Evolutionary conservation across 257 asterid genomes (phyloP), one percentile per base, ranked within the genome.

Genomic region (Verbascum thapsus): DNA sequence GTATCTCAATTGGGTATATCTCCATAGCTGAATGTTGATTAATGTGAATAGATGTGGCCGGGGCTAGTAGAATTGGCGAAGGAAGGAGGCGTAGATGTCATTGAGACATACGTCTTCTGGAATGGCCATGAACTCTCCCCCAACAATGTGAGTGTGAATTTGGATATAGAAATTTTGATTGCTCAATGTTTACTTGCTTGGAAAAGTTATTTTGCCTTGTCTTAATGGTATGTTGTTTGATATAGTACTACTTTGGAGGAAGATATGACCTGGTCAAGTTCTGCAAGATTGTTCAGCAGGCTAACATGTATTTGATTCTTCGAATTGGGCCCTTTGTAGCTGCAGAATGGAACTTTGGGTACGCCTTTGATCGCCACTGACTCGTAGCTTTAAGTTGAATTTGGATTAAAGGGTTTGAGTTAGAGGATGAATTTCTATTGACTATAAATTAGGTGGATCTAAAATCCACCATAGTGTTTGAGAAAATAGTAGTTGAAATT

Each of bases 281-380:
- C 54, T 84, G 92, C 78, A 88, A 91, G 85, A 81, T 84, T 16
- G 96, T 91, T 68, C 88, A 80, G 68, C 76, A 81, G 47, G 79
- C 96, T 34, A 88, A 90, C 64, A 43, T 91, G 92, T 84, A 79
- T 77, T n/a, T 91, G 74, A 80, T 88, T 50, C 96, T 91, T 34
- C 86, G 98, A 3, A 91, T 91, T 41, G 98, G 98, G 26, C 98
- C 98, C 6, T 86, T 88, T 72, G 87, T 88, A 16, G 96, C 96
- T 0, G 98, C 96, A 10, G 98, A 91, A 58, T 91, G 98, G 98
- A 86, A 91, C 71, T 91, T 71, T 59, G 98, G 96, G 98, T 88
- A 72, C 12, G 80, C 26, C 47, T n/a, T 56, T 38, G 8, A 18
- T 49, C 26, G 3, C 12, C 10, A 57, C 8, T 10, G 34, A 57